A percentile compares a stretch with the other conserved stretches of the same genome.
Conservation (phyloP, 345 rosid genomes). For the Gossypium sturtianum region DNA sequence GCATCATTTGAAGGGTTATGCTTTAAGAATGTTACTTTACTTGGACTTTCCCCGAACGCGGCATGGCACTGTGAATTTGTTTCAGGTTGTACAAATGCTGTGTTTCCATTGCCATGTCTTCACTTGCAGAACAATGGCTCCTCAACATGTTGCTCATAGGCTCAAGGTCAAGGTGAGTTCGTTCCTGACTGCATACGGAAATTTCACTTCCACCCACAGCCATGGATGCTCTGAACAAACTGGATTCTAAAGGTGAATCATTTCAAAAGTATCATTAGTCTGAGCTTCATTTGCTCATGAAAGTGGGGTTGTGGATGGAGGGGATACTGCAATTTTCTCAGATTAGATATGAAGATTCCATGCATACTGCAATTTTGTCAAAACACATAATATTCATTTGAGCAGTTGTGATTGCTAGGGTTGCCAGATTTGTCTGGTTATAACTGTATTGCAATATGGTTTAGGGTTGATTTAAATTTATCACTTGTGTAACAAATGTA, state of each 20-base stretch:
- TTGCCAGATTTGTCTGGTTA: neutral
- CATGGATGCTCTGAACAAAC: conserved; percentile 1
- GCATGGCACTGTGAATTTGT: conserved; percentile 81
- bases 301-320: neutral
- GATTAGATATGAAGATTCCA: neutral
- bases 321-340: neutral
- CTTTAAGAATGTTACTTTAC: conserved; percentile 62
- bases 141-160: conserved; percentile 35
- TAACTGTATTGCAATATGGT: neutral
- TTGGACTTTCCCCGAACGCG: conserved; percentile 40
- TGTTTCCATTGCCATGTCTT: conserved; percentile 61
- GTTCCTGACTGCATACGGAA: neutral
- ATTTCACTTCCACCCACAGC: neutral
- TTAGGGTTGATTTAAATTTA: neutral
- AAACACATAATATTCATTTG: neutral
- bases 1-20: conserved; percentile 63
- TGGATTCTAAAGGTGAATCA: neutral
- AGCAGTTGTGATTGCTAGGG: neutral
- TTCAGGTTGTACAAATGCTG: conserved; percentile 55
- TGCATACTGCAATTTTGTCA: neutral
- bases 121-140: conserved; percentile 49
- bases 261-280: neutral
- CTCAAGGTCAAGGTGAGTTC: conserved; percentile 11
- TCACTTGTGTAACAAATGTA: neutral
- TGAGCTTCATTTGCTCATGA: neutral